Base-by-base conservation (phyloP, 306 rosid genomes). In the Fagus sylvatica region DNA sequence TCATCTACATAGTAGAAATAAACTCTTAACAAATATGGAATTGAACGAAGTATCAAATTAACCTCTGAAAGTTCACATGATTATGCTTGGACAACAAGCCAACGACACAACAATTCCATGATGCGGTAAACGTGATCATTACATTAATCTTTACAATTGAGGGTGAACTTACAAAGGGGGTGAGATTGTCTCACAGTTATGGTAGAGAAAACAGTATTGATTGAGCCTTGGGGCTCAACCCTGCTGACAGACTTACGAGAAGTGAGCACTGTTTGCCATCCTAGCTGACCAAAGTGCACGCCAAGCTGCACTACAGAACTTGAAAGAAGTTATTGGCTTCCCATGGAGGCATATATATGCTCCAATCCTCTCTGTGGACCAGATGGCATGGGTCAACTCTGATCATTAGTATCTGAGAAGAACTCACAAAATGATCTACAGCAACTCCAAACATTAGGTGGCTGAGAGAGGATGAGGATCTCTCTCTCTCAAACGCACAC, bases 221-320 rank as follows among this genome's bases (percentile, higher is more conserved):
- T 13, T 46, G 74, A 73, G 30, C 7, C 51, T 39, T 7, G 49
- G 32, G 71, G 49, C 71, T 66, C 49, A 40, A 40, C 4, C 69
- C 43, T 5, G 9, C n/a, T 84, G 88, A 85, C 88, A 85, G 88
- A 85, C 2, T 72, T 81, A 59, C 78, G 88, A 85, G 88, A 69
- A 75, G 88, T 81, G 84, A 84, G 80, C 84, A 87, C 87, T 13
- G 71, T 19, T 68, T 57, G 49, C 78, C 60, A 43, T 74, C 30
- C 41, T 69, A 76, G 81, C 61, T 54, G 51, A 65, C 57, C 53
- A 33, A 41, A 5, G 22, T 37, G 49, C 22, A 61, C 19, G 49
- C 41, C 61, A 49, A 39, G 19, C 72, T 36, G 43, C 41, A 36
- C 70, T 40, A 64, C 71, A 43, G 60, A 34, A 15, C 40, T 61